Percentiles rank a stretch among this genome's conserved stretches.
Evolutionary conservation across 768 basidiomycete species (phyloP).

Genomic region (Lepiota subincarnata): DNA sequence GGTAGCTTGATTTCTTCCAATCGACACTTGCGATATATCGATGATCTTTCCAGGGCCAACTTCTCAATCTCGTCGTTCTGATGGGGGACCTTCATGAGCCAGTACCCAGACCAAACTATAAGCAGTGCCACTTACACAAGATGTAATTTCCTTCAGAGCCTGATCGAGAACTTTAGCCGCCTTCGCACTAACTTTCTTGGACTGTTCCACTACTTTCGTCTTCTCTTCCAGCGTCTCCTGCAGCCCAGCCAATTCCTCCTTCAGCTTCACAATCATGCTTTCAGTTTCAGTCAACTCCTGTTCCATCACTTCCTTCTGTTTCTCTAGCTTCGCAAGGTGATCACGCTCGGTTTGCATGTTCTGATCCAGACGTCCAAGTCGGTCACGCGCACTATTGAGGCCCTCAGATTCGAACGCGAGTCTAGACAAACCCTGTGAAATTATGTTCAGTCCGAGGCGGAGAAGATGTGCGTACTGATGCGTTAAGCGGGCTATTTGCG

Average conservation of each 20-base stretch:
- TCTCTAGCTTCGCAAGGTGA: conserved; percentile 49
- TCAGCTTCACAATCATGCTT: conserved; percentile 49
- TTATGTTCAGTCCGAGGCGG: background rate
- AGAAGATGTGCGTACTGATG: conserved; percentile 61
- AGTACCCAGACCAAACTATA: background rate
- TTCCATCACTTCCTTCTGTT: conserved; percentile 50
- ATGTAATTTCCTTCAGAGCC: conserved; percentile 85
- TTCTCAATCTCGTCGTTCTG: conserved; percentile 84
- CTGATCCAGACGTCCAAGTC: conserved; percentile 51
- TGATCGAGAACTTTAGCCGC: conserved; percentile 79
- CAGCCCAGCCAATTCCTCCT: conserved; percentile 56
- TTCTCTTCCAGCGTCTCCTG: conserved; percentile 70
- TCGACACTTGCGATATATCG: conserved; percentile 87
- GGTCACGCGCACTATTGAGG: conserved; percentile 57
- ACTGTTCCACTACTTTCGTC: conserved; percentile 68
- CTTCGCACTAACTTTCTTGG: conserved; percentile 65
- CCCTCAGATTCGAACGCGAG: conserved; percentile 80
- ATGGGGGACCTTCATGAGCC: conserved; percentile 1
- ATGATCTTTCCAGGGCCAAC: conserved; percentile 76
- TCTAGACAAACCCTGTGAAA: conserved; percentile 33
- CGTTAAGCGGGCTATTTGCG: conserved; percentile 78
- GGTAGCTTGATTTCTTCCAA: conserved; percentile 90
- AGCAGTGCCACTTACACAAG: conserved; percentile 46
- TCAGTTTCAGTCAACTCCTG: conserved; percentile 59
- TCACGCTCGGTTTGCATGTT: conserved; percentile 48